Conservation (phyloP, 345 rosid genomes). For the Salix udensis region DNA sequence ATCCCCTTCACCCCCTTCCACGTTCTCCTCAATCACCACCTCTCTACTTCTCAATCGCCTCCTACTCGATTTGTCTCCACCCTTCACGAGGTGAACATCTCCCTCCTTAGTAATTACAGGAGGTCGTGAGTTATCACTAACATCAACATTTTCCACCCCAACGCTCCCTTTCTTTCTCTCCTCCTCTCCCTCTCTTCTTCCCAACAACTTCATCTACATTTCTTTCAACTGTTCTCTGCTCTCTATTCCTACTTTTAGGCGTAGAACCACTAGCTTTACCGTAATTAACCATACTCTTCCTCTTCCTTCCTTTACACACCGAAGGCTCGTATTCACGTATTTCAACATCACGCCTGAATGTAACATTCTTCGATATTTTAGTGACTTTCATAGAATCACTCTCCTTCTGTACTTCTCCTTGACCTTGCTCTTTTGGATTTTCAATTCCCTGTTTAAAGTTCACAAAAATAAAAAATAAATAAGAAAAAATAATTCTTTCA, state of each 20-base stretch:
- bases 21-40: slow-evolving; percentile 6
- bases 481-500: background rate
- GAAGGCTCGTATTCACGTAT: slow-evolving; percentile 42
- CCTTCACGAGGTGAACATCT: background rate
- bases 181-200: slow-evolving; percentile 30
- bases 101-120: background rate
- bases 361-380: slow-evolving; percentile 45
- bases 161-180: background rate
- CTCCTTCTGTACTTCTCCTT: slow-evolving; percentile 6
- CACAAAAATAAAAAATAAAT: background rate
- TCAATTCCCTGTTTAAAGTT: slow-evolving; percentile 20
- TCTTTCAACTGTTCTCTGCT: background rate
- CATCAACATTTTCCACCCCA: background rate
- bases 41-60: slow-evolving; percentile 26
- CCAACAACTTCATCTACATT: background rate
- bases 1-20: background rate
- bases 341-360: slow-evolving; percentile 53
- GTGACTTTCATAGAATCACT: slow-evolving; percentile 7
- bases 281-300: background rate
- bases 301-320: slow-evolving; percentile 16
- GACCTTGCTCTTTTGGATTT: slow-evolving; percentile 4
- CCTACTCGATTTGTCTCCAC: background rate
- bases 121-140: no score
- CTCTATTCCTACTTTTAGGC: background rate
- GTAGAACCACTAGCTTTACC: background rate